Conservation (phyloP, 768 basidiomycete genomes). For the Suillus plorans region DNA sequence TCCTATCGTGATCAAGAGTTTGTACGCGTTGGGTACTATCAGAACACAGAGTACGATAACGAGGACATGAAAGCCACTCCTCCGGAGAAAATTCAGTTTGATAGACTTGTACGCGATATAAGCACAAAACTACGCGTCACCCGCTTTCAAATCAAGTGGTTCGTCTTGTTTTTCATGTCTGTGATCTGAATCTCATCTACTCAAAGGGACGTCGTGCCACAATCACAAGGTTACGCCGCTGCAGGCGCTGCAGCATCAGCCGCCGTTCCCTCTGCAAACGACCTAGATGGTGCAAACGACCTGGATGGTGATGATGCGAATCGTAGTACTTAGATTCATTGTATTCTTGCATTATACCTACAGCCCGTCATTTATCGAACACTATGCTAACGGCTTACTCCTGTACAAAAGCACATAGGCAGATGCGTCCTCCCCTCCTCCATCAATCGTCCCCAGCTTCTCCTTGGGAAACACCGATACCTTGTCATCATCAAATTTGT, state of each 20-base stretch:
- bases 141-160: conserved; percentile 88
- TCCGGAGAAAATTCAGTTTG: conserved; percentile 68
- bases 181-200: background rate
- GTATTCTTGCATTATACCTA: conserved; percentile 1
- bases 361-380: background rate
- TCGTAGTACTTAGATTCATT: conserved; percentile 1
- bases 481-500: conserved; percentile 96
- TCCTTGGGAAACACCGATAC: conserved; percentile 84
- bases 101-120: conserved; percentile 82
- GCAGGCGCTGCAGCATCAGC: conserved; percentile 68
- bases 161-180: conserved; percentile 23
- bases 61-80: conserved; percentile 84
- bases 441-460: conserved; percentile 81
- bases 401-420: conserved; percentile 90
- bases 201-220: conserved; percentile 63
- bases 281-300: conserved; percentile 57
- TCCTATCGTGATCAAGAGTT: conserved; percentile 98
- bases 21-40: conserved; percentile 99
- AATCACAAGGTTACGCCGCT: conserved; percentile 44
- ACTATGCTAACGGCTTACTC: conserved; percentile 49
- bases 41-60: conserved; percentile 97
- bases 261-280: conserved; percentile 71
- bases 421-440: conserved; percentile 88
- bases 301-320: conserved; percentile 44
- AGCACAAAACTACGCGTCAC: conserved; percentile 93